These are phyloP conservation scores for Aspergillus sp. DNA, from an alignment of 2,329 filamentous ascomycete species.

Conservation along the genomic window DNA sequence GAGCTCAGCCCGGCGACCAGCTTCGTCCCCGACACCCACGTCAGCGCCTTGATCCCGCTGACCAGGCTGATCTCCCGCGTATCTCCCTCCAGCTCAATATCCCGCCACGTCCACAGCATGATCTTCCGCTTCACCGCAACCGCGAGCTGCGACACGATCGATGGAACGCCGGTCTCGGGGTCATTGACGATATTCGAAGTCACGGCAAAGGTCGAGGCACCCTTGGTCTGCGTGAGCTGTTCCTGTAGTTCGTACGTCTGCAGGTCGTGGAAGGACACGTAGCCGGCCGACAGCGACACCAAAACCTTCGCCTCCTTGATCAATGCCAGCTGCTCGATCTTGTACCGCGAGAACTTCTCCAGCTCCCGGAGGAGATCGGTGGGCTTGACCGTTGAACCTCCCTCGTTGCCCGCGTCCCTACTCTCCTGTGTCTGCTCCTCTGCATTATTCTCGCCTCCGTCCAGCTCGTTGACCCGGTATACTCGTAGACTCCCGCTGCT, in stretches of 20 bases:
- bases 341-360: conserved; percentile 83
- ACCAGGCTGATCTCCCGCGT: conserved; percentile 67
- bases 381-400: conserved; percentile 38
- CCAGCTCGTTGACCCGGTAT: conserved; percentile 73
- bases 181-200: conserved; percentile 95
- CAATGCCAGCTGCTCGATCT: conserved; percentile 86
- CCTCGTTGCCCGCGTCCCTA: conserved; percentile 8
- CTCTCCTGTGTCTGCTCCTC: conserved; percentile 8
- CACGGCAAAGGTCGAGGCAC: conserved; percentile 81
- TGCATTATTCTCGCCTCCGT: conserved; percentile 19
- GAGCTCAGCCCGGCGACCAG: conserved; percentile 85
- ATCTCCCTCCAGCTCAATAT: conserved; percentile 72
- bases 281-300: conserved; percentile 80
- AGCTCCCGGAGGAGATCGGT: conserved; percentile 84
- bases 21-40: conserved; percentile 81
- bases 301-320: conserved; percentile 92
- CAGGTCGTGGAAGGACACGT: conserved; percentile 82
- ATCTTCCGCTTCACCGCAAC: conserved; percentile 89
- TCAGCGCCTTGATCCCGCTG: conserved; percentile 77
- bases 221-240: conserved; percentile 71
- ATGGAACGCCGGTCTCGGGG: conserved; percentile 71
- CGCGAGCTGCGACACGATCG: conserved; percentile 83
- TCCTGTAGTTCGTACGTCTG: conserved; percentile 76
- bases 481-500: conserved; percentile 82
- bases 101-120: conserved; percentile 89